Evolutionary conservation across 2,329 filamentous ascomycete genomes (phyloP).

Genomic region (Ilyonectria sp.): DNA sequence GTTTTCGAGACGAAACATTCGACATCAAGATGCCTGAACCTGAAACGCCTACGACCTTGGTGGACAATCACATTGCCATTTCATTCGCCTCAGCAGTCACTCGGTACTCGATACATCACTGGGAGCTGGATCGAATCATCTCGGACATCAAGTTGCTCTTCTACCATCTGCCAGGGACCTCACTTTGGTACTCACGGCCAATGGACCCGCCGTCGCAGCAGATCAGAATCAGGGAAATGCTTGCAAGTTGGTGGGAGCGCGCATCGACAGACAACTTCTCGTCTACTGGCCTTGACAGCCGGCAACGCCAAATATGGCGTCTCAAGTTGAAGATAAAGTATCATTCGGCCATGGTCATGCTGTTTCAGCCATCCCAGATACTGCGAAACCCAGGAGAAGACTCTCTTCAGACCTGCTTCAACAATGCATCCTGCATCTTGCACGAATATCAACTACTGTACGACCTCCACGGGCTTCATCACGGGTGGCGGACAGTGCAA

Average conservation of each 20-base stretch:
- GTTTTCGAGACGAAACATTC: slow-evolving; percentile 56
- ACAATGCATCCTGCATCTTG: slow-evolving; percentile 43
- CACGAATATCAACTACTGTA: slow-evolving; percentile 51
- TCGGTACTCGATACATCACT: slow-evolving; percentile 47
- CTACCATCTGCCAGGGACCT: slow-evolving; percentile 42
- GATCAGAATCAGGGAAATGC: slow-evolving; percentile 30
- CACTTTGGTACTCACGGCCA: slow-evolving; percentile 32
- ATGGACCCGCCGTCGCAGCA: slow-evolving; percentile 27
- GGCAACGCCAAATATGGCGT: slow-evolving; percentile 28
- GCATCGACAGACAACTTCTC: slow-evolving; percentile 16
- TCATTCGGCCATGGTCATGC: slow-evolving; percentile 51
- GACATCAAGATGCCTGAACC: slow-evolving; percentile 47
- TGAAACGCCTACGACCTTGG: neutral
- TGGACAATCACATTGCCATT: neutral
- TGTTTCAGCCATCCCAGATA: slow-evolving; percentile 56
- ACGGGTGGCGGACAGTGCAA: slow-evolving; percentile 56
- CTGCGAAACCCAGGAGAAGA: slow-evolving; percentile 49
- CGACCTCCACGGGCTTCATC: slow-evolving; percentile 49
- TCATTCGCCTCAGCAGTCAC: slow-evolving; percentile 26
- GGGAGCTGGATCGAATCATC: slow-evolving; percentile 44
- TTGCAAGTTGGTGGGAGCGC: slow-evolving; percentile 31
- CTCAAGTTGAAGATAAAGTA: slow-evolving; percentile 52
- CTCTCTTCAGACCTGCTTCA: slow-evolving; percentile 50
- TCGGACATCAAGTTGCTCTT: slow-evolving; percentile 45
- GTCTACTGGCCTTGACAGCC: slow-evolving; percentile 21